Base-by-base conservation (phyloP, 2,329 filamentous ascomycete species). In the Fusarium compactum region DNA sequence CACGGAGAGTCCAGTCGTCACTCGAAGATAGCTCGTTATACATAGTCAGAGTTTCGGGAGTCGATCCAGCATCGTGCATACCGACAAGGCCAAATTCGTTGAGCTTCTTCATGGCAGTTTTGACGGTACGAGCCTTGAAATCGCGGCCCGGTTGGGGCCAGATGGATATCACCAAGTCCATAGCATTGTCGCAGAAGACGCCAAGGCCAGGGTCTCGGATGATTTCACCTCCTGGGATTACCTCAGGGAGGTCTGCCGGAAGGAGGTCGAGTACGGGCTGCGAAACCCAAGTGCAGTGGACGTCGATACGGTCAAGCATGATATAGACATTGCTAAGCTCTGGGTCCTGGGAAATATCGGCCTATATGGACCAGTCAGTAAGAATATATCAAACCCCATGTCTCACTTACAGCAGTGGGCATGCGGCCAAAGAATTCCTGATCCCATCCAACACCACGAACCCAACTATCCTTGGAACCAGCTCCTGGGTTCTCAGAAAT, bases 171-270 rank as follows among this genome's bases (percentile, higher is more conserved):
- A 91, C 83, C 53, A 90, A 77, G 45, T 90, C 87, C 86, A 92
- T 91, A 25, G 90, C 90, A 74, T 92, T 92, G 77, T 93, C 90
- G 75, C 91, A 93, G 71, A 92, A 92, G 12, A 92, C 90, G 44
- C 91, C 90, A 73, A 85, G 83, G 0, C 89, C 89, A 1, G 90
- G 90, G 6, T 87, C 80, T 30, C 85, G 83, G 16, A 90, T 77
- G 14, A 92, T 85, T 63, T 91, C 89, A 3, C 91, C 91, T 14
- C 90, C 90, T 2, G 89, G 88, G 3, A 90, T 77, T 8, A 87
- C 76, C 59, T 86, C 84, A 3, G 84, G 81, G 27, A 86, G 68
- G 11, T 85, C 82, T 2, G 80, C 72, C 1, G 89, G 86, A 8
- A 93, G 84, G 3, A 92, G 82, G 50, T 85, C 80, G 4, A 92